Evolutionary conservation across 169 alveolate genomes (phyloP).

Genomic region (Babesia microti): DNA sequence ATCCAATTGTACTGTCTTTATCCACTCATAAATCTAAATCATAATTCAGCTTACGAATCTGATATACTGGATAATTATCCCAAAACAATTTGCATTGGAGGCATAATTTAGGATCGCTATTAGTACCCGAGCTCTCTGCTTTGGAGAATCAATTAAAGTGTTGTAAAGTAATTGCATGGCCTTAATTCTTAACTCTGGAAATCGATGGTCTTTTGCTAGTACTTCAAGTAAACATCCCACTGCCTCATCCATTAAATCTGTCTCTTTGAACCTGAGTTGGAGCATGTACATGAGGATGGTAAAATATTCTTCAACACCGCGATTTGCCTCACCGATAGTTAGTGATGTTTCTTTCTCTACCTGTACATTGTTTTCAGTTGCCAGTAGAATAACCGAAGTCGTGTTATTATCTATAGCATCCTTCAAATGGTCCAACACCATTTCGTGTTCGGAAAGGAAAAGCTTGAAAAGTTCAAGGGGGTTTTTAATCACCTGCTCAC

Average conservation of each 20-base stretch:
- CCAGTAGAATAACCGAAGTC: conserved; percentile 30
- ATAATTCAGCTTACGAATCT: conserved; percentile 11
- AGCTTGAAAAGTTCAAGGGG: conserved; percentile 52
- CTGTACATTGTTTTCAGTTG: conserved; percentile 13
- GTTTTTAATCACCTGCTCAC: conserved; percentile 53
- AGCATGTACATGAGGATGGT: conserved; percentile 55
- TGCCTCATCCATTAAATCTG: conserved; percentile 54
- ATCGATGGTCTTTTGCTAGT: conserved; percentile 34
- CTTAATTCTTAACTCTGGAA: conserved; percentile 44
- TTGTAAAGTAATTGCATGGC: conserved; percentile 54
- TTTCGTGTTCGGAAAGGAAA: conserved; percentile 48
- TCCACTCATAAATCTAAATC: conserved; percentile 49
- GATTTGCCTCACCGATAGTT: conserved; percentile 13
- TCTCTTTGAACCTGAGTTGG: conserved; percentile 53
- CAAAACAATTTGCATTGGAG: conserved; percentile 48
- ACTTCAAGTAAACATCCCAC: conserved; percentile 46
- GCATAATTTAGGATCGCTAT: conserved; percentile 52
- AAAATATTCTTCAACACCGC: conserved; percentile 58
- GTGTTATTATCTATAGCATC: conserved; percentile 51
- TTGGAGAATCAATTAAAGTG: conserved; percentile 45
- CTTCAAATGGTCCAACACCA: conserved; percentile 46
- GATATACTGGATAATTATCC: conserved; percentile 35
- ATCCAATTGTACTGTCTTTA: conserved; percentile 47
- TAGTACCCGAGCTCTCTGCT: conserved; percentile 46
- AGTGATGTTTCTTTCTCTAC: conserved; percentile 22